These are phyloP conservation scores for Graphilbum ipis-grandicollis DNA, from an alignment of 2,329 filamentous ascomycete species.

Conservation along the genomic window DNA sequence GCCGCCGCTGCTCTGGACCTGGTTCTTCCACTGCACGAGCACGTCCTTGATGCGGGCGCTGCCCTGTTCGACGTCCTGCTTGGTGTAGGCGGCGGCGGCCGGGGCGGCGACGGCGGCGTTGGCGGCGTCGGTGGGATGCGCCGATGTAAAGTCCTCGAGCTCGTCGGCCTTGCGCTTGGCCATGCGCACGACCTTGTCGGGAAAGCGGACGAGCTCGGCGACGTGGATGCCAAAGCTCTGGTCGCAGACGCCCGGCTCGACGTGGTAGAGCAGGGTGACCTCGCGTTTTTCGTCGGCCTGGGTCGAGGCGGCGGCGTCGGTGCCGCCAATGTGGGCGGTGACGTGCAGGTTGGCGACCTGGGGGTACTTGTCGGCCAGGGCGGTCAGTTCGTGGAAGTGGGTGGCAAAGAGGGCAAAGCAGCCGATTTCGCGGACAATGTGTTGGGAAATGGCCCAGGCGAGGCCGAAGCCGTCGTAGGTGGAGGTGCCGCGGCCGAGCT, in stretches of 20 bases:
- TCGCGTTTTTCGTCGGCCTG: conserved; percentile 43
- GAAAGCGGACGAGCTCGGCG: conserved; percentile 89
- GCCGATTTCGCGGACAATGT: conserved; percentile 88
- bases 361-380: conserved; percentile 68
- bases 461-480: conserved; percentile 97
- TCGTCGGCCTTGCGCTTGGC: conserved; percentile 98
- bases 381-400: conserved; percentile 95
- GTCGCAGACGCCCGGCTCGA: conserved; percentile 87
- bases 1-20: conserved; percentile 29
- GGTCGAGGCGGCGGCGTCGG: conserved; percentile 15
- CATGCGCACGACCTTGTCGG: conserved; percentile 95
- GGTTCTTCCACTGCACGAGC: conserved; percentile 70
- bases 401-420: conserved; percentile 93
- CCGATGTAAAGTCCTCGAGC: conserved; percentile 76
- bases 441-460: conserved; percentile 97
- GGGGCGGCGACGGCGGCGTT: neutral
- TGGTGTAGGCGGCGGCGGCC: conserved; percentile 34
- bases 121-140: conserved; percentile 49
- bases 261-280: conserved; percentile 92
- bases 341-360: conserved; percentile 91
- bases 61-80: conserved; percentile 78
- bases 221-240: conserved; percentile 98
- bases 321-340: conserved; percentile 69
- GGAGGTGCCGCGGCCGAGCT: conserved; percentile 87
- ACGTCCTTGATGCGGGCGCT: conserved; percentile 72